Evolutionary conservation across 2,329 filamentous ascomycete species (phyloP).

Genomic region (Biscogniauxia marginata): DNA sequence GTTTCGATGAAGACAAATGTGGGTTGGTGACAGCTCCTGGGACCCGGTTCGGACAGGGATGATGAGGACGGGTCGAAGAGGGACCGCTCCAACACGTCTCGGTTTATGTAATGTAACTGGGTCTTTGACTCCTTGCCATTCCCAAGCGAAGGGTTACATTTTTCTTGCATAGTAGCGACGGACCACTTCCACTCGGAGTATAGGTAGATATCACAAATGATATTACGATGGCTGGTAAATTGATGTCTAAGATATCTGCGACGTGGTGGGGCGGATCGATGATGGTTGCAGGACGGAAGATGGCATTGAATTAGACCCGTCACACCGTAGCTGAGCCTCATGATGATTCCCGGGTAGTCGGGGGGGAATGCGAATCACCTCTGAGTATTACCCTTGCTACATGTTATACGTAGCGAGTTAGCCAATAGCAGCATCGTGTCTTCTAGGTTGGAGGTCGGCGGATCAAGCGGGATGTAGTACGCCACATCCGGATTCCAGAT

Average conservation of each 20-base stretch:
- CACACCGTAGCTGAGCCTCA: constrained; percentile 6
- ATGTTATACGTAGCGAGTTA: too few species aligned
- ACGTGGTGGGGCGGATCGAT: constrained; percentile 4
- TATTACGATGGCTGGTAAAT: not conserved
- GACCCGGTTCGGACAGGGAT: not conserved
- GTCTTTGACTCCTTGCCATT: not conserved
- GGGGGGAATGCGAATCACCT: too few species aligned
- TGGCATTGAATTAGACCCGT: constrained; percentile 1
- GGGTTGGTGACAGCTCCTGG: not conserved
- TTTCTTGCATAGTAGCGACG: not conserved
- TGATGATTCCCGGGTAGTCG: too few species aligned
- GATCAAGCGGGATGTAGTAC: too few species aligned
- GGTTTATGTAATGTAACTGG: not conserved
- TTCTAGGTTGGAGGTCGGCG: too few species aligned
- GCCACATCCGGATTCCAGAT: too few species aligned
- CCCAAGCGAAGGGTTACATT: not conserved
- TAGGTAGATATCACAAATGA: not conserved
- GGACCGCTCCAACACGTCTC: constrained; percentile 2
- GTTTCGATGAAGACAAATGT: not conserved
- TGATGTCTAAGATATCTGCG: constrained; percentile 1
- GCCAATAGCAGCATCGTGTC: too few species aligned
- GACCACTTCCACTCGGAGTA: not conserved
- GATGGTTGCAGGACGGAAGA: not conserved
- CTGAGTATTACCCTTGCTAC: too few species aligned
- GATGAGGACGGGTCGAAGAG: constrained; percentile 1